A percentile compares a stretch with the other conserved stretches of the same genome.
These are phyloP conservation scores for Oryza brachyantha DNA, from an alignment of 176 grass and related monocot genomes.

Conservation along the genomic window DNA sequence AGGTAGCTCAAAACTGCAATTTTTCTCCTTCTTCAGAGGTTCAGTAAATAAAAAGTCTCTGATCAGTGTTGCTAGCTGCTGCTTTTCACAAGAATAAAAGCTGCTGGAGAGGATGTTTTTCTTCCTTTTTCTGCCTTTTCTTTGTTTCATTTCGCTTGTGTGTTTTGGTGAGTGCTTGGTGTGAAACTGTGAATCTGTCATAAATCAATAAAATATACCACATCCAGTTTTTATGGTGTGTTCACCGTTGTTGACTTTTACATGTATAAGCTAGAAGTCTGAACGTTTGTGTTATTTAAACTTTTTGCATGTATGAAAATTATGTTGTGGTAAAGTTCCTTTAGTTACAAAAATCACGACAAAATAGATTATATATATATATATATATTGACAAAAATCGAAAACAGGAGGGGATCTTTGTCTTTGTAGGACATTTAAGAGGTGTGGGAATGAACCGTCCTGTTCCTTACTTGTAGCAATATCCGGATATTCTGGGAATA, in stretches of 20 bases:
- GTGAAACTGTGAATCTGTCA: not conserved
- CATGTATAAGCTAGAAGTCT: too few species aligned
- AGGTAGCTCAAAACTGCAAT: too few species aligned
- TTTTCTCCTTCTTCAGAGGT: not conserved
- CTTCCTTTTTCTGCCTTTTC: not conserved
- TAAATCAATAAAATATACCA: not conserved
- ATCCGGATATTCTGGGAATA: too few species aligned
- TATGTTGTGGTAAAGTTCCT: too few species aligned
- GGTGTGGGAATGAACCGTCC: not conserved
- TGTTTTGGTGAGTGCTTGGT: not conserved
- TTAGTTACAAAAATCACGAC: too few species aligned
- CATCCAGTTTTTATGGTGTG: too few species aligned
- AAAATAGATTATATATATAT: too few species aligned
- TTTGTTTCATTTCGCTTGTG: not conserved
- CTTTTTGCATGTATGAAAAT: too few species aligned
- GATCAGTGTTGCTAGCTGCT: not conserved
- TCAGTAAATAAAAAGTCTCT: not conserved
- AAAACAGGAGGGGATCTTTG: too few species aligned
- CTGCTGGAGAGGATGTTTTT: not conserved
- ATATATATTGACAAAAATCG: too few species aligned
- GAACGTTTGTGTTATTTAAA: too few species aligned
- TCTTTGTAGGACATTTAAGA: not conserved
- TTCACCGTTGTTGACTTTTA: too few species aligned
- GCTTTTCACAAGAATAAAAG: slow-evolving; percentile 4
- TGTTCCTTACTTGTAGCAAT: not conserved